Percentiles rank a stretch among this genome's conserved stretches.
phyloP scores from a whole-genome alignment of 768 basidiomycete genomes.

The Amanita phalloides region DNA sequence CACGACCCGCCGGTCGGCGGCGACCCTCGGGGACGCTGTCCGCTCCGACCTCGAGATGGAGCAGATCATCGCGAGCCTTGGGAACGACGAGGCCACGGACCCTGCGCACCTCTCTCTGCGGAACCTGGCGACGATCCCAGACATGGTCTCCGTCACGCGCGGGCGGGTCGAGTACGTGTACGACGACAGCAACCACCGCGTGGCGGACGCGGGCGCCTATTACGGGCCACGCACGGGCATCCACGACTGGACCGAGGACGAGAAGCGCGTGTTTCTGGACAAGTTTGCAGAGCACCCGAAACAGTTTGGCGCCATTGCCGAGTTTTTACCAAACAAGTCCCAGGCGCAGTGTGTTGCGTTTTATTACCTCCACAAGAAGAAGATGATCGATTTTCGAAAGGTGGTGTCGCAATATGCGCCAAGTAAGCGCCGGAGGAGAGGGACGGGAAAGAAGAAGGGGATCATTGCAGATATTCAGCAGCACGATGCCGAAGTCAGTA shows the following conservation, averaged over 20 bases:
- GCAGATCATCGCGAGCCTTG: slow-evolving; percentile 90
- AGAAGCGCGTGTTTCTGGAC: slow-evolving; percentile 68
- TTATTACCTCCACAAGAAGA: slow-evolving; percentile 94
- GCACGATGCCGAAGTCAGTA: slow-evolving; percentile 52
- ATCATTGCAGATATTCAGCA: slow-evolving; percentile 75
- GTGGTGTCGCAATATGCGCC: slow-evolving; percentile 57
- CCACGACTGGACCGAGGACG: slow-evolving; percentile 81
- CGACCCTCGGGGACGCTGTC: slow-evolving; percentile 74
- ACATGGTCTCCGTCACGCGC: slow-evolving; percentile 71
- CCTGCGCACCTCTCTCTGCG: slow-evolving; percentile 77
- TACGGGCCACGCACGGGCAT: slow-evolving; percentile 66
- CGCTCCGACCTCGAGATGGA: slow-evolving; percentile 96
- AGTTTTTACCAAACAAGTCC: slow-evolving; percentile 73
- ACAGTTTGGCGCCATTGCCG: slow-evolving; percentile 90
- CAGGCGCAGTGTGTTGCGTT: slow-evolving; percentile 83
- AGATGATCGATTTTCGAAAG: slow-evolving; percentile 73
- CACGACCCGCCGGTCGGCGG: slow-evolving; percentile 66
- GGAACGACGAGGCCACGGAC: slow-evolving; percentile 88
- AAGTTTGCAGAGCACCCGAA: slow-evolving; percentile 83
- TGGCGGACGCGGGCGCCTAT: slow-evolving; percentile 68
- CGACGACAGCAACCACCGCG: slow-evolving; percentile 79
- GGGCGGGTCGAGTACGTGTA: slow-evolving; percentile 53
- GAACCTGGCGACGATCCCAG: slow-evolving; percentile 82
- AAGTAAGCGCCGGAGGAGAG: slow-evolving; percentile 52
- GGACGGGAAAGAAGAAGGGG: slow-evolving; percentile 66